A percentile compares a stretch with the other conserved stretches of the same genome.
These are phyloP conservation scores for Fusarium piperis DNA, from an alignment of 2,329 filamentous ascomycete genomes.

Conservation along the genomic window DNA sequence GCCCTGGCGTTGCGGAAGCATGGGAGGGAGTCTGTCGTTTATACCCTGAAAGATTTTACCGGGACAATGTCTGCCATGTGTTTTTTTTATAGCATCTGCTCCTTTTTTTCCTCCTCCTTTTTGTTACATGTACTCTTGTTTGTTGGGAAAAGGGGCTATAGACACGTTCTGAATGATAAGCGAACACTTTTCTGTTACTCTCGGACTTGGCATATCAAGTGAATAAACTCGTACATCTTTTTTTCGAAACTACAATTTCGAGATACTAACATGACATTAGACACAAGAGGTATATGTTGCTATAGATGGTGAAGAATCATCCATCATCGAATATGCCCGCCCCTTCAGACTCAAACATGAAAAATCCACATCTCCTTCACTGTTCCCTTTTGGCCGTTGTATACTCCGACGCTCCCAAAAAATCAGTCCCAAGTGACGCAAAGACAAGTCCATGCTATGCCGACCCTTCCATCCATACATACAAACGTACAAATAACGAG, in stretches of 20 bases:
- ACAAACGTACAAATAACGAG: constrained; percentile 24
- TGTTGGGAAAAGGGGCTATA: constrained; percentile 14
- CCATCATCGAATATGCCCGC: neutral
- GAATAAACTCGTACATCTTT: neutral
- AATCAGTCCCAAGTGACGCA: neutral
- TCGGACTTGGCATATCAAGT: neutral
- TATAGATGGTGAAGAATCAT: neutral
- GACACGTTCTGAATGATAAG: constrained; percentile 34
- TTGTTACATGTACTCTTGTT: constrained; percentile 13
- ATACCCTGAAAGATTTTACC: constrained; percentile 33
- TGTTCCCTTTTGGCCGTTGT: constrained; percentile 15
- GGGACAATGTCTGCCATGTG: neutral
- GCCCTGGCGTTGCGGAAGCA: constrained; percentile 26
- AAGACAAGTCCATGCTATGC: constrained; percentile 20
- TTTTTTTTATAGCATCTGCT: neutral
- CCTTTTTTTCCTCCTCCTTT: neutral
- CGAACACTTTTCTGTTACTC: constrained; percentile 28
- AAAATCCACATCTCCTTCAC: neutral
- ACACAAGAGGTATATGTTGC: constrained; percentile 1
- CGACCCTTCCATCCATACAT: constrained; percentile 13
- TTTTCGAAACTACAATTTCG: neutral
- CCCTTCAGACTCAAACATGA: neutral
- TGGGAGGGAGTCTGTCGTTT: constrained; percentile 33
- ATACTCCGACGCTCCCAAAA: constrained; percentile 29
- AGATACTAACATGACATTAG: neutral